Evolutionary conservation across 1,139 yeast species (phyloP), one percentile per base, ranked within the genome.

Genomic region (Diutina pseudorugosa): DNA sequence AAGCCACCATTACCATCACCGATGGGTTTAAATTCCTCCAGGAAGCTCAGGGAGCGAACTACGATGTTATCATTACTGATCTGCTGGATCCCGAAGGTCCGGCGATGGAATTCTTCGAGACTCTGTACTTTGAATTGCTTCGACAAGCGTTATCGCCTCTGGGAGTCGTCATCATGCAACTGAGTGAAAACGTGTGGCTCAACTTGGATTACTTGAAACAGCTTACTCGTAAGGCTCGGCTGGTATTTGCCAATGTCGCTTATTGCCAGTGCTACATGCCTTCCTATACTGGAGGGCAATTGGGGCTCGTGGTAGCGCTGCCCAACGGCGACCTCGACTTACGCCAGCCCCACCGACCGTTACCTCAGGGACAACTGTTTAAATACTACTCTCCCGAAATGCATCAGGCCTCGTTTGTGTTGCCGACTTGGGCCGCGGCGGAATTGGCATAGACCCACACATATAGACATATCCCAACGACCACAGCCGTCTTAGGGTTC

Each of bases 61-160:
- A 76, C 64, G 98, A 93, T 66, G 85, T 91, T 51, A 90, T 93
- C 59, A 90, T 93, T 61, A 90, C 97, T 41, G 98, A 93, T 67
- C 87, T 96, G 9, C 86, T 95, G 11, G 98, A 93, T 66, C 98
- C 98, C 2, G 98, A 93, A 62, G 98, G 98, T 1, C 98, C 98
- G 9, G 98, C 98, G 2, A 96, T 84, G 62, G 88, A 89, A 50
- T 85, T 93, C 59, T 93, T 93, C 75, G 91, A 90, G 68, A 77
- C 79, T 59, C 82, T 80, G 56, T 93, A 91, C 71, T 93, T 91
- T 68, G 75, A 80, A 62, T 73, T 93, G 52, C 72, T 93, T 54
- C 65, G 73, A 57, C 79, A 80, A 56, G 89, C 96, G 2, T 76
- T 91, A 55, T 77, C 80, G 43, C 76, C 75, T 33, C 75, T 83